Percentiles rank a stretch among this genome's conserved stretches.
Evolutionary conservation across 2,329 filamentous ascomycete genomes (phyloP).

Genomic region (Cladosporium austrohemisphaericum): DNA sequence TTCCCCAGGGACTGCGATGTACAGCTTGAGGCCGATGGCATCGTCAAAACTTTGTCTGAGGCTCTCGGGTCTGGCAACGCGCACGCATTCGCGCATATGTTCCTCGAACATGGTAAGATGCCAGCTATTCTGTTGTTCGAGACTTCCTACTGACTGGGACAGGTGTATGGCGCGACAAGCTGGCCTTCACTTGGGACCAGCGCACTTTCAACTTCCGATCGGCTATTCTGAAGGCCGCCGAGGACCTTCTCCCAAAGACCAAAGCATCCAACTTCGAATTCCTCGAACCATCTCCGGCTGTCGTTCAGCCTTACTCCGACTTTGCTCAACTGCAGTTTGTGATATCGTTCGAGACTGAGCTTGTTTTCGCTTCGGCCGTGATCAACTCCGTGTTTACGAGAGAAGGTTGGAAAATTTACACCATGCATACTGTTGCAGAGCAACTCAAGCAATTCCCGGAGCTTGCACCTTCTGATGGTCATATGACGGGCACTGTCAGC

Average conservation of each 20-base stretch:
- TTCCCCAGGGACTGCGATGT: conserved; percentile 27
- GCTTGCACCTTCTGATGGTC: neutral
- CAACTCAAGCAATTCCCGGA: neutral
- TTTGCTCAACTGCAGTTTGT: neutral
- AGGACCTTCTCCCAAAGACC: neutral
- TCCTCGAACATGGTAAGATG: neutral
- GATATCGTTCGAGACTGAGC: neutral
- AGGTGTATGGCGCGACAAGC: neutral
- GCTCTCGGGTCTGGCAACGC: neutral
- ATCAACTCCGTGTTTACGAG: neutral
- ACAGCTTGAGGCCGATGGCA: neutral
- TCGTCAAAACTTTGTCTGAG: neutral
- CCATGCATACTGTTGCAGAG: neutral
- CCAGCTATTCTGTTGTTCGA: neutral
- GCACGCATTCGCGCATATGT: neutral
- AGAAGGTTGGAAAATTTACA: neutral
- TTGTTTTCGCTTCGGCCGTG: neutral
- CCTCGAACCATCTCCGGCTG: neutral
- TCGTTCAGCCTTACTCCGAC: neutral
- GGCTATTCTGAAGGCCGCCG: neutral
- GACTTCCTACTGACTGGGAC: neutral
- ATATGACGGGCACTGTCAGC: neutral
- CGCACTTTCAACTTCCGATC: neutral
- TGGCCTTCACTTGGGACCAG: neutral
- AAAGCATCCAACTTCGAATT: neutral